Base-by-base conservation (phyloP, 192 early-diverging fungal species). In the Powellomyces hirtus region DNA sequence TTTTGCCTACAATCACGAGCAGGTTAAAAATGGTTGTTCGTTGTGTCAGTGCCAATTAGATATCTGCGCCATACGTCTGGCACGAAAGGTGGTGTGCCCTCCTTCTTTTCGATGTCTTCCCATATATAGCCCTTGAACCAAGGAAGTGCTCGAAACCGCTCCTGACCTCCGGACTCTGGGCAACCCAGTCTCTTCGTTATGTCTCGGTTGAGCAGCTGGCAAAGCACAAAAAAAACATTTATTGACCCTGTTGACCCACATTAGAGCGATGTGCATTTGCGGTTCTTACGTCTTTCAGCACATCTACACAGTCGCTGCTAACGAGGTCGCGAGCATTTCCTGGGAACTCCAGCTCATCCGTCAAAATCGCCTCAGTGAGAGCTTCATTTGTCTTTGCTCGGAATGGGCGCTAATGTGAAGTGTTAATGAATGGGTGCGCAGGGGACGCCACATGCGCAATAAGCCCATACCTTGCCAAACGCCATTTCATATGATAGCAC, bases 121-220 rank as follows among this genome's bases (percentile, higher is more conserved):
- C 95, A 98, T 34, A 92, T 86, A 42, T 91, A 84, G 31, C 77
- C 71, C 11, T 77, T 73, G 57, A 98, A 92, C 79, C 89, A 96
- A 29, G 93, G 87, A 64, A 97, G 95, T 0, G 59, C 71, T 59
- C 86, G 85, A 34, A 98, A 70, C 5, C 72, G 71, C 40, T 86
- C 82, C 31, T 87, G 75, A 4, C 96, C 95, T 10, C 88, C 84
- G 5, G 83, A 68, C 20, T 89, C 90, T 57, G 73, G 75, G 58
- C 84, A 81, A 0, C 96, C 96, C 26, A 98, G 83, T 3, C 97
- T 85, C 45, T 88, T 79, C 1, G 38, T 55, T 1, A 91, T 84
- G 67, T 95, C 90, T 27, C 93, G 85, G 30, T 85, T 81, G 38
- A 94, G 77, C 36, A 95, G 85, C 77, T 88, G 24, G 34, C 59